phyloP scores from a whole-genome alignment of 1,284 basidiomycete genomes.

The Malassezia restricta region DNA sequence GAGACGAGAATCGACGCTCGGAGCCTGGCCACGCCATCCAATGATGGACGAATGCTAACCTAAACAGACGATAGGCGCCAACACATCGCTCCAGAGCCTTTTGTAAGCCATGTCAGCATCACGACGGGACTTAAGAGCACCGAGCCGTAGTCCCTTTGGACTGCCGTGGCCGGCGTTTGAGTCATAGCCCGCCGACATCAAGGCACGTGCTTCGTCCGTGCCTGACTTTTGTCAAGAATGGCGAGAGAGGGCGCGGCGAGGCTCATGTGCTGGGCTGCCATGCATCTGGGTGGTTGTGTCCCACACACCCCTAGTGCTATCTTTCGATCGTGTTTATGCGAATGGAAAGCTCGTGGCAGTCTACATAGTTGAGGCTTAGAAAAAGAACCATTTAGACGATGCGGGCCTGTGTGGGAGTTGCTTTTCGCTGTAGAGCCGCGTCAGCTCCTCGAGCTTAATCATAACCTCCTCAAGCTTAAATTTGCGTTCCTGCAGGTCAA shows the following conservation, averaged over 20 bases:
- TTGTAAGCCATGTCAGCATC: not conserved
- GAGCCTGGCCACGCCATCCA: not conserved
- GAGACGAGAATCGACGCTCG: slow-evolving; percentile 11
- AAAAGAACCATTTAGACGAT: slow-evolving; percentile 31
- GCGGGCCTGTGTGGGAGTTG: not conserved
- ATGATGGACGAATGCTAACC: not conserved
- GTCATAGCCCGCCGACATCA: slow-evolving; percentile 19
- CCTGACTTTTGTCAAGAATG: slow-evolving; percentile 7
- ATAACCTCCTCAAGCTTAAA: slow-evolving; percentile 62
- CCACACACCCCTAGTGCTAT: slow-evolving; percentile 4
- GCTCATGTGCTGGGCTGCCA: not conserved
- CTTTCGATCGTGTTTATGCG: not conserved
- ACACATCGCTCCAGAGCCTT: not conserved
- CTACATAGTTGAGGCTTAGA: slow-evolving; percentile 14
- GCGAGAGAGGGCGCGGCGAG: slow-evolving; percentile 2
- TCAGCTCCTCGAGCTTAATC: slow-evolving; percentile 43
- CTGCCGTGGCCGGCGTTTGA: slow-evolving; percentile 17
- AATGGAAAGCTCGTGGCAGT: not conserved
- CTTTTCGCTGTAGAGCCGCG: slow-evolving; percentile 46
- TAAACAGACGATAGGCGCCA: not conserved
- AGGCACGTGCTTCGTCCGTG: not conserved
- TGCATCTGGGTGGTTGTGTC: slow-evolving; percentile 1
- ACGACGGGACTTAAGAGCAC: slow-evolving; percentile 21
- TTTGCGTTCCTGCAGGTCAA: slow-evolving; percentile 92
- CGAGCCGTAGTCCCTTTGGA: slow-evolving; percentile 5